A percentile compares a stretch with the other conserved stretches of the same genome.
Evolutionary conservation across 768 basidiomycete genomes (phyloP).

Genomic region (Auriscalpium orientale): DNA sequence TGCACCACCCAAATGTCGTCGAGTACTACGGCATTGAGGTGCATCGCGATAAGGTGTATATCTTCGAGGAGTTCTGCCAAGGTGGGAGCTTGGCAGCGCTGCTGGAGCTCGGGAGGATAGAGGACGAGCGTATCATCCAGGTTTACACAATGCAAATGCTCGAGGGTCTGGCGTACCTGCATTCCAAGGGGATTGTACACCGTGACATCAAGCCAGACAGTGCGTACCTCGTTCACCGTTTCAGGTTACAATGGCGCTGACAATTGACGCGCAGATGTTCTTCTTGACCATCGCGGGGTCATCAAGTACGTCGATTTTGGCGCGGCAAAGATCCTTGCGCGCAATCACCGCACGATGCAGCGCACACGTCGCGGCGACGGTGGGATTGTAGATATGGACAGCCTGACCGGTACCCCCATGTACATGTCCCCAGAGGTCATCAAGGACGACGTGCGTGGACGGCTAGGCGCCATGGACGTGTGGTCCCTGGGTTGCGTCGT

Average conservation of each 20-base stretch:
- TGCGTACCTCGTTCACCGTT: conserved; percentile 32
- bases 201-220: conserved; percentile 99
- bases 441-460: conserved; percentile 82
- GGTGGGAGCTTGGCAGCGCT: conserved; percentile 87
- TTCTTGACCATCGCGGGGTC: conserved; percentile 81
- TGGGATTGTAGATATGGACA: conserved; percentile 38
- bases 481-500: conserved; percentile 99
- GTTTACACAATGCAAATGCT: conserved; percentile 97
- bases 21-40: conserved; percentile 99
- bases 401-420: conserved; percentile 96
- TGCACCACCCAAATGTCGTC: conserved; percentile 96
- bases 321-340: conserved; percentile 92
- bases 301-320: conserved; percentile 98
- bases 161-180: conserved; percentile 88
- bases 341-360: conserved; percentile 76
- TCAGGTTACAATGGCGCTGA: background rate
- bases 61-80: conserved; percentile 97
- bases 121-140: conserved; percentile 93
- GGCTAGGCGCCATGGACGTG: conserved; percentile 94
- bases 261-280: conserved; percentile 56
- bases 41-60: conserved; percentile 97
- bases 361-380: conserved; percentile 49
- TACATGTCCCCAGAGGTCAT: conserved; percentile 99
- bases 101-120: conserved; percentile 89
- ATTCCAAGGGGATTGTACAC: conserved; percentile 87